phyloP scores from a whole-genome alignment of 1,284 basidiomycete species.

The Chiua sp. region DNA sequence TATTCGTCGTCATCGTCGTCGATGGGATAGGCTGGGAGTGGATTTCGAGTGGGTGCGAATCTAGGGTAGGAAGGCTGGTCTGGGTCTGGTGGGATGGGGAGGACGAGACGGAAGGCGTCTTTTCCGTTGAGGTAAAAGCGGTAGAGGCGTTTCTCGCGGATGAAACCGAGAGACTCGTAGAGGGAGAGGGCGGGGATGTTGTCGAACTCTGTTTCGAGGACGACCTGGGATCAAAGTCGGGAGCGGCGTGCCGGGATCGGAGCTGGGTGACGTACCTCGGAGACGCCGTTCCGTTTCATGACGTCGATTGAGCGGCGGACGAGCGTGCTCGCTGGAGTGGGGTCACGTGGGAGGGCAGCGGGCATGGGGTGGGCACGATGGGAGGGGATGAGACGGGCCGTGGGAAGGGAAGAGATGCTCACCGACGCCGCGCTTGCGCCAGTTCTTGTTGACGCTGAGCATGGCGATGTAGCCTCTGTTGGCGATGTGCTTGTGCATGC shows the following conservation, averaged over 20 bases:
- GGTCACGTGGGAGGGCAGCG: slow-evolving; percentile 7
- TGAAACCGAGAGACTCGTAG: slow-evolving; percentile 93
- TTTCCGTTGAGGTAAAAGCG: slow-evolving; percentile 97
- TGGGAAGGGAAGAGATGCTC: slow-evolving; percentile 15
- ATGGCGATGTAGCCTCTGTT: slow-evolving; percentile 98
- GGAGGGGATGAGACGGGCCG: not conserved
- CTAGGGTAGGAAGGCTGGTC: slow-evolving; percentile 22
- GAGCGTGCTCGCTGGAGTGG: slow-evolving; percentile 31
- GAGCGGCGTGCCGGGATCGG: not conserved
- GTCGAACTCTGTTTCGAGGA: slow-evolving; percentile 97
- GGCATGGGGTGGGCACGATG: too few species aligned
- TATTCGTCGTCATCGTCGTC: slow-evolving; percentile 53
- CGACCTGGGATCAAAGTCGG: slow-evolving; percentile 59
- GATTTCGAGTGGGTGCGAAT: slow-evolving; percentile 18
- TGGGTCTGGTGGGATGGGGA: slow-evolving; percentile 53
- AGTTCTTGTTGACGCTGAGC: slow-evolving; percentile 86
- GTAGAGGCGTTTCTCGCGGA: slow-evolving; percentile 93
- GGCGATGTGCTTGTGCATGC: slow-evolving; percentile 75
- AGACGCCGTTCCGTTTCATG: slow-evolving; percentile 82
- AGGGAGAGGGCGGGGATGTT: slow-evolving; percentile 87
- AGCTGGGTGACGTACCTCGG: slow-evolving; percentile 64
- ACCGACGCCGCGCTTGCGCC: slow-evolving; percentile 92
- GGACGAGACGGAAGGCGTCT: slow-evolving; percentile 80
- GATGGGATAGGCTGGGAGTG: slow-evolving; percentile 40
- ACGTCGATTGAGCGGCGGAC: slow-evolving; percentile 71